Evolutionary conservation across 805 yeast species (phyloP).

Genomic region (Cyberlindnera japonica): DNA sequence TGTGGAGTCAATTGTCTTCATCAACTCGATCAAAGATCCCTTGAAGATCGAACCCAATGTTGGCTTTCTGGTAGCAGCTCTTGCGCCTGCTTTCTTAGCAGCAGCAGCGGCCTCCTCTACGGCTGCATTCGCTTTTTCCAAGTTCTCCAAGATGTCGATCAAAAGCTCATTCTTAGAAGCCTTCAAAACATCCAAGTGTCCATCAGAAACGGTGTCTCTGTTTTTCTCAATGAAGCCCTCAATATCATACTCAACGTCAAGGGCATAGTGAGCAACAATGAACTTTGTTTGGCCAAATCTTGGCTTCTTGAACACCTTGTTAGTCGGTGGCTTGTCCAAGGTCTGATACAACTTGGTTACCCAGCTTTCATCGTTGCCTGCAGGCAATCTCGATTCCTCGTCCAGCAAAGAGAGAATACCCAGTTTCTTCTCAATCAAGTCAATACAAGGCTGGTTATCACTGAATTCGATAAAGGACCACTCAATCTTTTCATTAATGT

Average conservation of each 20-base stretch:
- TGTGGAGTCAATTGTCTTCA: conserved; percentile 90
- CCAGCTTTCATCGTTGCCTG: conserved; percentile 93
- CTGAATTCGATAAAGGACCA: conserved; percentile 96
- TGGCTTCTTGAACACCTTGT: conserved; percentile 82
- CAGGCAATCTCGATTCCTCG: conserved; percentile 92
- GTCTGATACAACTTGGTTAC: conserved; percentile 84
- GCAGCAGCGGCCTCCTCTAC: conserved; percentile 31
- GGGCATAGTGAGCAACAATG: conserved; percentile 89
- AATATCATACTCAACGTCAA: conserved; percentile 86
- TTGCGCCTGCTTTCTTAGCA: conserved; percentile 35
- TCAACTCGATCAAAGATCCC: conserved; percentile 84
- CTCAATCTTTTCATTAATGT: conserved; percentile 84
- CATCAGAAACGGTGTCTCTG: conserved; percentile 96
- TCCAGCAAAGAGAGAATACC: conserved; percentile 88
- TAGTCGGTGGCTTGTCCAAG: conserved; percentile 72
- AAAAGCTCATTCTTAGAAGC: conserved; percentile 65
- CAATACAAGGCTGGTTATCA: conserved; percentile 96
- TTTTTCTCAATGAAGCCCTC: conserved; percentile 97
- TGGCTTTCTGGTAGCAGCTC: conserved; percentile 66
- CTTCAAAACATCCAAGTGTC: conserved; percentile 81
- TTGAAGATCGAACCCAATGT: conserved; percentile 95
- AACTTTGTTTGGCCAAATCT: conserved; percentile 91
- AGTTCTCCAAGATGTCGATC: conserved; percentile 56
- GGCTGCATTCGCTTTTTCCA: conserved; percentile 47
- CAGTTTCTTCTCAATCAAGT: conserved; percentile 80